A percentile compares a stretch with the other conserved stretches of the same genome.
Conservation (phyloP, 257 asterid species). For the Solanum clarkiae region DNA sequence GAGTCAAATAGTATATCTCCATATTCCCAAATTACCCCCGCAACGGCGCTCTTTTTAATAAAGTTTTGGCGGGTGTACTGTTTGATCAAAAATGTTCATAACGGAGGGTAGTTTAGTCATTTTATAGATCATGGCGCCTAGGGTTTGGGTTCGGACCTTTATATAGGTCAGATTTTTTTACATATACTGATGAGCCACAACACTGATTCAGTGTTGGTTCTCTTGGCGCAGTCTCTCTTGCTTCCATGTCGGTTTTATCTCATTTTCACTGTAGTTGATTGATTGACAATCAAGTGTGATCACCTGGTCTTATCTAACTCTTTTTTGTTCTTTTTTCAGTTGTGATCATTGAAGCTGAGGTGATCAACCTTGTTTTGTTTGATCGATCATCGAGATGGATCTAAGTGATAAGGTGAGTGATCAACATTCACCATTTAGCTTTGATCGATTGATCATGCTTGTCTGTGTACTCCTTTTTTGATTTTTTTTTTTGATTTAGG, state of each 20-base stretch:
- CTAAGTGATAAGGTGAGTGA: slow-evolving; percentile 80
- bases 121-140: slow-evolving; percentile 30
- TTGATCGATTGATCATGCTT: not conserved
- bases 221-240: slow-evolving; percentile 9
- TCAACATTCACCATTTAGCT: slow-evolving; percentile 2
- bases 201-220: slow-evolving; percentile 23
- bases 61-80: slow-evolving; percentile 28
- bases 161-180: slow-evolving; percentile 12
- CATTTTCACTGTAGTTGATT: slow-evolving; percentile 6
- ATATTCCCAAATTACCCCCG: slow-evolving; percentile 22
- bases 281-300: not conserved
- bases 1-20: not conserved
- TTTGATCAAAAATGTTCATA: not conserved
- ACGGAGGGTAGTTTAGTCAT: slow-evolving; percentile 29
- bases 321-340: not conserved
- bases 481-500: not conserved
- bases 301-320: not conserved
- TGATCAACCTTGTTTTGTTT: slow-evolving; percentile 5
- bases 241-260: slow-evolving; percentile 16
- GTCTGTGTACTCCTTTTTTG: not conserved
- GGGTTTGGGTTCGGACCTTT: slow-evolving; percentile 55
- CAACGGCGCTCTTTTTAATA: slow-evolving; percentile 8
- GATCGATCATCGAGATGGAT: slow-evolving; percentile 38
- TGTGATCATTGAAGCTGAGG: not conserved
- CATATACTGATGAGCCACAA: slow-evolving; percentile 4